Conservation (phyloP, 495 filamentous ascomycete genomes). For the Hypomontagnella monticulosa region DNA sequence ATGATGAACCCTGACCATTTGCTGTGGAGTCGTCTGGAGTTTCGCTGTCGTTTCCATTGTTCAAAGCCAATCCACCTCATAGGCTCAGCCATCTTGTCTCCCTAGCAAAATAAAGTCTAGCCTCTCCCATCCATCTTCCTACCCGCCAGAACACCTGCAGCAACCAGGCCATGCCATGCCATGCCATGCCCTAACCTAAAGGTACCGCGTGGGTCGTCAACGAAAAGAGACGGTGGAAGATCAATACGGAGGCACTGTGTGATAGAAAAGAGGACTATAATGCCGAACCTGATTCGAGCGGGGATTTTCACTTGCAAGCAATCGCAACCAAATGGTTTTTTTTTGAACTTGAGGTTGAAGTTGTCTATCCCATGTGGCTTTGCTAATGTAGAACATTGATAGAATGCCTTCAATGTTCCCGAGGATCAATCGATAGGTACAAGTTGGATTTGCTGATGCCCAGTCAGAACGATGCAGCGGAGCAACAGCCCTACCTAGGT, state of each 20-base stretch:
- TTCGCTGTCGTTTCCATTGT: slow-evolving; percentile 48
- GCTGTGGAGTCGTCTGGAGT: slow-evolving; percentile 46
- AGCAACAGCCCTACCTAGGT: slow-evolving; percentile 28
- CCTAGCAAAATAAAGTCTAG: slow-evolving; percentile 38
- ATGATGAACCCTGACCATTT: slow-evolving; percentile 35
- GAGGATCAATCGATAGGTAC: background rate
- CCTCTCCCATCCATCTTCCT: slow-evolving; percentile 36
- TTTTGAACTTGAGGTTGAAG: too few species aligned
- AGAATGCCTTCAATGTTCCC: too few species aligned
- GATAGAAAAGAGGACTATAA: slow-evolving; percentile 18
- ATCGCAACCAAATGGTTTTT: too few species aligned
- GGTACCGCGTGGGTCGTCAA: slow-evolving; percentile 43
- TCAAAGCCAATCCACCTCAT: slow-evolving; percentile 40
- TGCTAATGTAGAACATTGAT: too few species aligned
- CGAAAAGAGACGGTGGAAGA: slow-evolving; percentile 18
- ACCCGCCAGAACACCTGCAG: slow-evolving; percentile 47
- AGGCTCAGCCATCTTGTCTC: slow-evolving; percentile 43
- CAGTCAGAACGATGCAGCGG: slow-evolving; percentile 32
- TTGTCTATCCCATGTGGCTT: slow-evolving; percentile 4
- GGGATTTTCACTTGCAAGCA: background rate
- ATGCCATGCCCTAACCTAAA: slow-evolving; percentile 43
- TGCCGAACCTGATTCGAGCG: slow-evolving; percentile 33
- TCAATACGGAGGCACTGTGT: slow-evolving; percentile 30
- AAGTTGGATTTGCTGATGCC: slow-evolving; percentile 22
- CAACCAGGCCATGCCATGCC: background rate